Conservation (phyloP, 441 rosid genomes). For the Populus hybrid region DNA sequence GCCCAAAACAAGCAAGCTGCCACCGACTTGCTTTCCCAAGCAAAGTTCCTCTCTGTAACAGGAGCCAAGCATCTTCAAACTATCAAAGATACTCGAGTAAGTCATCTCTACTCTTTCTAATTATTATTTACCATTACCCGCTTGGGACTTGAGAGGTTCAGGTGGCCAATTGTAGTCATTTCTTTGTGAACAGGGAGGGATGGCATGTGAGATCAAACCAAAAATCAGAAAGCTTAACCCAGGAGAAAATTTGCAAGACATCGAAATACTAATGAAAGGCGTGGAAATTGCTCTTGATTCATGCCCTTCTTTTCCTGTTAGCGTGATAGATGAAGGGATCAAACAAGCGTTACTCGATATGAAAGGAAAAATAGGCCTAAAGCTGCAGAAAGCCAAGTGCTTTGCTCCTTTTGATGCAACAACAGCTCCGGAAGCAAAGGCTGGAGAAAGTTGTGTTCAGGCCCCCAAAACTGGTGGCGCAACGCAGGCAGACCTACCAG, state of each 20-base stretch:
- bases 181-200: conserved; percentile 41
- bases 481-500: conserved; percentile 42
- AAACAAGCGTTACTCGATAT: conserved; percentile 25
- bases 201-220: conserved; percentile 61
- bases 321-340: conserved; percentile 36
- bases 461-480: conserved; percentile 26
- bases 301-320: conserved; percentile 49
- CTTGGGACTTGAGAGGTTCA: background rate
- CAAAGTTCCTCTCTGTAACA: conserved; percentile 31
- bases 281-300: conserved; percentile 57
- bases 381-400: conserved; percentile 38
- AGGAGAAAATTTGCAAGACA: conserved; percentile 36
- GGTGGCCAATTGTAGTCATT: background rate
- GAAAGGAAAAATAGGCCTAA: conserved; percentile 33
- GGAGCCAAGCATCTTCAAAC: conserved; percentile 40
- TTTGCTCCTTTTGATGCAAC: conserved; percentile 26
- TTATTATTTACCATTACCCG: background rate
- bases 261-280: conserved; percentile 51
- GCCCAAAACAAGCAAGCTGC: conserved; percentile 52
- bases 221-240: conserved; percentile 38
- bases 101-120: background rate
- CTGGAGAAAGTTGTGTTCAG: conserved; percentile 20
- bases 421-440: conserved; percentile 42
- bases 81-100: conserved; percentile 46
- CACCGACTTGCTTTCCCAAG: conserved; percentile 34